These are phyloP conservation scores for Mycena albidolilacea DNA, from an alignment of 768 basidiomycete genomes.

Conservation along the genomic window DNA sequence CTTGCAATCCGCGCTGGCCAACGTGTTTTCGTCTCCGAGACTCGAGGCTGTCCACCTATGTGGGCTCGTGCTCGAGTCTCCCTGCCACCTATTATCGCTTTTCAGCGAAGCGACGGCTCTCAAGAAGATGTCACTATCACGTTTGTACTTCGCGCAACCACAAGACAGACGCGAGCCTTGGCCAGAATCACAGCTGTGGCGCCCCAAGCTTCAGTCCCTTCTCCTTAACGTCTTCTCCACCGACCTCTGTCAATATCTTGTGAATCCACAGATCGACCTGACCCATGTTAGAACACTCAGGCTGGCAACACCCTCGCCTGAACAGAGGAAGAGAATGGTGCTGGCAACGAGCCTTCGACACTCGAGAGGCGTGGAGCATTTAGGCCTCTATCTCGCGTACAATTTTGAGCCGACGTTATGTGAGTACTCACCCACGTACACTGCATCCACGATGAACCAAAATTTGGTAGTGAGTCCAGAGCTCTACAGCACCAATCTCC, in stretches of 20 bases:
- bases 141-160: not conserved
- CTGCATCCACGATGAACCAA: not conserved
- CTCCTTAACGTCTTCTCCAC: not conserved
- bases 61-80: not conserved
- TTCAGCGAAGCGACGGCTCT: not conserved
- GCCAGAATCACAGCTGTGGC: not conserved
- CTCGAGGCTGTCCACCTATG: not conserved
- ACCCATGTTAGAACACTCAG: not conserved
- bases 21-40: not conserved
- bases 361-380: not conserved
- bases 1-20: not conserved
- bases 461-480: not conserved
- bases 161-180: not conserved
- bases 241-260: not conserved
- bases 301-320: not conserved
- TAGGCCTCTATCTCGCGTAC: not conserved
- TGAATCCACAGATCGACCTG: not conserved
- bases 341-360: not conserved
- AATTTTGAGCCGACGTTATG: not conserved
- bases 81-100: not conserved
- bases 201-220: not conserved
- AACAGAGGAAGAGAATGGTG: not conserved
- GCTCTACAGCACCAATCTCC: not conserved
- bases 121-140: not conserved
- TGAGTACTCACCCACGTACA: not conserved